Base-by-base conservation (phyloP, 2,329 filamentous ascomycete species). In the Dothistroma pini region DNA sequence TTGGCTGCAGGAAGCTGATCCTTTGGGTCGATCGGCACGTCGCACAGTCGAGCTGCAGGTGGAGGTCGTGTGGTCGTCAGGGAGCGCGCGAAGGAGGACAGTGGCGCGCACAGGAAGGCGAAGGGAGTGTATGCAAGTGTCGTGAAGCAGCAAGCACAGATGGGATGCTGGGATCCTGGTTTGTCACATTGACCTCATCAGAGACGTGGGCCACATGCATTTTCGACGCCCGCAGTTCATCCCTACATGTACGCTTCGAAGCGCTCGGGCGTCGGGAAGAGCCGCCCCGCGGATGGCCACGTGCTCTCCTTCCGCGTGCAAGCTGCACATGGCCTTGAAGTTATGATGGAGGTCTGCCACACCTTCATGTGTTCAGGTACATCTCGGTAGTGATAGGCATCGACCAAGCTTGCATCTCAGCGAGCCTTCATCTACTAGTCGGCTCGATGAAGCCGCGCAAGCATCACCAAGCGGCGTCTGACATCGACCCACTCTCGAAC, bases 1-100 rank as follows among this genome's bases (percentile, higher is more conserved):
- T 53, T 21, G 31, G 51, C 51, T 53, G 51, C 51, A 32, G 25
- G 29, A 35, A 53, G 51, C 29, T 52, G 49, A 52, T 29, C 49
- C 29, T 53, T 53, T 35, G 10, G 31, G 41, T 35, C 51, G 51
- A 53, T 35, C 51, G 51, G n/a, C 22, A 53, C 25, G 51, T 53
- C 2, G 51, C 31, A 53, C 51, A 53, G 22, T 53, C 16, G 51
- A 53, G 51, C 51, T 29, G 51, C 41, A 19, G 51, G n/a, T 31
- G 7, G 9, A 11, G 31, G 29, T n/a, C n/a, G n/a, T n/a, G n/a
- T n/a, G n/a, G n/a, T n/a, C n/a, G n/a, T n/a, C 22, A 29, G 21
- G 50, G 35, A n/a, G n/a, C 31, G 19, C 21, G n/a, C 51, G 51
- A 35, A 53, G 31, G 22, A 29, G 6, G 25, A 29, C 25, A 29